These are phyloP conservation scores for Aspergillus floridensis DNA, from an alignment of 2,329 filamentous ascomycete species.

Conservation along the genomic window DNA sequence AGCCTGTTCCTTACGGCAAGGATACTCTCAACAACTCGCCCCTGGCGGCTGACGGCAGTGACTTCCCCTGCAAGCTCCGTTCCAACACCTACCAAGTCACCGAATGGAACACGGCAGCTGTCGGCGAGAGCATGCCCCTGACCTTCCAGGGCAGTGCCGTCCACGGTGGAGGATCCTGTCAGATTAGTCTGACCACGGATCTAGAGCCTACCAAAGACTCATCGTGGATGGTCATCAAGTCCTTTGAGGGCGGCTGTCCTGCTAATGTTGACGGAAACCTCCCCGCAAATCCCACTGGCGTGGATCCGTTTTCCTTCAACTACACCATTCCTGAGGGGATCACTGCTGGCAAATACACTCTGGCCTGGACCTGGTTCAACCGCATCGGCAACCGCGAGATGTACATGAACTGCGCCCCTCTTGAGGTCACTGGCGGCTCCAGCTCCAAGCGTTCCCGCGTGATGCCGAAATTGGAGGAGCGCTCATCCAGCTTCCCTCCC, in stretches of 20 bases:
- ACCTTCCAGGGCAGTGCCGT: slow-evolving; percentile 69
- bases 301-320: slow-evolving; percentile 58
- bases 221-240: slow-evolving; percentile 86
- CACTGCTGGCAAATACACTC: slow-evolving; percentile 70
- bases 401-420: slow-evolving; percentile 93
- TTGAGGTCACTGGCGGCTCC: slow-evolving; percentile 59
- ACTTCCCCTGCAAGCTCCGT: slow-evolving; percentile 81
- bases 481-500: slow-evolving; percentile 62
- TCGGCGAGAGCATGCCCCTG: slow-evolving; percentile 63
- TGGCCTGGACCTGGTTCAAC: slow-evolving; percentile 97
- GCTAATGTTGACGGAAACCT: slow-evolving; percentile 60
- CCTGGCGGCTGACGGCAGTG: slow-evolving; percentile 54
- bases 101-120: slow-evolving; percentile 58
- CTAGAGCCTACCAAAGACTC: slow-evolving; percentile 62
- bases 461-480: slow-evolving; percentile 46
- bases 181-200: slow-evolving; percentile 82
- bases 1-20: slow-evolving; percentile 62
- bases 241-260: slow-evolving; percentile 82
- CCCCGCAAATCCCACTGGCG: slow-evolving; percentile 44
- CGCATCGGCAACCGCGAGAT: slow-evolving; percentile 89
- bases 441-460: slow-evolving; percentile 41
- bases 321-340: slow-evolving; percentile 72
- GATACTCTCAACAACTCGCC: slow-evolving; percentile 61
- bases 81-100: slow-evolving; percentile 40
- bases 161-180: slow-evolving; percentile 91